A percentile compares a stretch with the other conserved stretches of the same genome.
phyloP scores from a whole-genome alignment of 2,329 filamentous ascomycete genomes.

The Fusarium cyanostomum region DNA sequence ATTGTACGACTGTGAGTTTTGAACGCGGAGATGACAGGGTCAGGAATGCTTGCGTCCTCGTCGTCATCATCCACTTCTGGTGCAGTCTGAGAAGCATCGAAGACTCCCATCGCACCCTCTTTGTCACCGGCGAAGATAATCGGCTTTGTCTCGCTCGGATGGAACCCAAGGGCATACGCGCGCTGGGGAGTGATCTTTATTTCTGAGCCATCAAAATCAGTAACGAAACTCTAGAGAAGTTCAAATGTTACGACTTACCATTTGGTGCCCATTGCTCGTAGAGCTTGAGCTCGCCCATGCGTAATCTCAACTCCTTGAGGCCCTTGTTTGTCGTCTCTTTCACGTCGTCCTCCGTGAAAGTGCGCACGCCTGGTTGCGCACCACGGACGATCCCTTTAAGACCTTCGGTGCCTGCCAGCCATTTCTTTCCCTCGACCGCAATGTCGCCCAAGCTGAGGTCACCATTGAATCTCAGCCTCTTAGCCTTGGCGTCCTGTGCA shows the following conservation, averaged over 20 bases:
- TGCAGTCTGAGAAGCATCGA: conserved; percentile 81
- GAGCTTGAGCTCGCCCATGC: conserved; percentile 79
- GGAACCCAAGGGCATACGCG: conserved; percentile 87
- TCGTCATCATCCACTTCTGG: conserved; percentile 71
- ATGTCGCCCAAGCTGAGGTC: conserved; percentile 80
- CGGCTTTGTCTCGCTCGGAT: conserved; percentile 86
- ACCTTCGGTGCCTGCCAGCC: conserved; percentile 73
- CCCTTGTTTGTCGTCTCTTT: conserved; percentile 81
- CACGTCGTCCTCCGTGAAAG: conserved; percentile 86
- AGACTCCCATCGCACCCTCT: conserved; percentile 87
- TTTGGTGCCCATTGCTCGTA: conserved; percentile 88
- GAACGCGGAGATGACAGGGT: conserved; percentile 86
- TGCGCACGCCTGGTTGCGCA: conserved; percentile 82
- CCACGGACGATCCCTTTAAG: conserved; percentile 67
- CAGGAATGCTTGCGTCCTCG: conserved; percentile 71
- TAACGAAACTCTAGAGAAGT: neutral
- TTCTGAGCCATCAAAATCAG: conserved; percentile 56
- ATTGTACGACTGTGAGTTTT: conserved; percentile 93
- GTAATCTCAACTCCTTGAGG: conserved; percentile 75
- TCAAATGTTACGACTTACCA: conserved; percentile 57
- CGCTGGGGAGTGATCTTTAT: conserved; percentile 93
- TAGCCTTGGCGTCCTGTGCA: conserved; percentile 60
- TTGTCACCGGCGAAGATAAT: conserved; percentile 96
- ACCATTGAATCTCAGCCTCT: conserved; percentile 63
- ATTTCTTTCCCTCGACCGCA: conserved; percentile 81